Percentiles rank a stretch among this genome's conserved stretches.
phyloP scores from a whole-genome alignment of 257 asterid genomes.

The Przewalskia tangutica region DNA sequence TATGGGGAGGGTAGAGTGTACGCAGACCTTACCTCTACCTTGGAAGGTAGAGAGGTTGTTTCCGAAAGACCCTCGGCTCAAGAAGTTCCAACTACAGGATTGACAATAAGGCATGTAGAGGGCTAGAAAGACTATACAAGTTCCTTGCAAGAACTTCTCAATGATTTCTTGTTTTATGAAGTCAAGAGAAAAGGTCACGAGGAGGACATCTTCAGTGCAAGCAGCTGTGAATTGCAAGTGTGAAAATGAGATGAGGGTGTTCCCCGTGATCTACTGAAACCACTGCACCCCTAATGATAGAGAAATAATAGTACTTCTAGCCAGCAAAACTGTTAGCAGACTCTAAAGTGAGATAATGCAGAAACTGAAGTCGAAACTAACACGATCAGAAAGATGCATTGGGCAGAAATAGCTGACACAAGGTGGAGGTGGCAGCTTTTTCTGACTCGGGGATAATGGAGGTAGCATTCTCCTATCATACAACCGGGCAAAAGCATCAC shows the following conservation, averaged over 20 bases:
- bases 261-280: not conserved
- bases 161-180: not conserved
- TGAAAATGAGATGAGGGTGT: not conserved
- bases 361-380: constrained; percentile 24
- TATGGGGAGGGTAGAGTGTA: no score
- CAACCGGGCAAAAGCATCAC: constrained; percentile 94
- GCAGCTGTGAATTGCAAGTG: not conserved
- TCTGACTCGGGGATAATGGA: constrained; percentile 79
- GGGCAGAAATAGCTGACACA: constrained; percentile 93
- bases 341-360: not conserved
- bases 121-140: not conserved
- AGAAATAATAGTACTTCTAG: not conserved
- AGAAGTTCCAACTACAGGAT: not conserved
- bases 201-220: not conserved
- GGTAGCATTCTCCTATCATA: constrained; percentile 99
- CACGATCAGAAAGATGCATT: constrained; percentile 87
- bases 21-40: no score
- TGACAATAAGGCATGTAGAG: not conserved
- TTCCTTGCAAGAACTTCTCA: not conserved
- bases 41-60: no score
- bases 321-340: not conserved
- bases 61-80: no score
- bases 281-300: not conserved
- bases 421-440: constrained; percentile 74
- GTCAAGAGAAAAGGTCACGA: not conserved